These are phyloP conservation scores for Irpex rosettiformis DNA, from an alignment of 1,284 basidiomycete species.

Conservation along the genomic window DNA sequence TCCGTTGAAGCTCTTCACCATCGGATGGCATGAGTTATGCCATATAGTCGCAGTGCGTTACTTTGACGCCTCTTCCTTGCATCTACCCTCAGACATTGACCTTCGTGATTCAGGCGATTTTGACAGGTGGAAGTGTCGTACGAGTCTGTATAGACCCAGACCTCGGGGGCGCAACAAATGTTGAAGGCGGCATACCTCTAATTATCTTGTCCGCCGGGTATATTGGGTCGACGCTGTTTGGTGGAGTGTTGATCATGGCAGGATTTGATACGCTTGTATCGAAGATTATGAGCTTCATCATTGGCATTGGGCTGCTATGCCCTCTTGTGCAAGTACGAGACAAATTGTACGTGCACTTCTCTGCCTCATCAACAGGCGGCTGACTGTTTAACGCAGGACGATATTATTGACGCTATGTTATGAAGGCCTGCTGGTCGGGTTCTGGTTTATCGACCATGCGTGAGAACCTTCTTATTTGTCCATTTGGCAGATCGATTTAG, in stretches of 20 bases:
- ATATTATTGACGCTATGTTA: constrained; percentile 72
- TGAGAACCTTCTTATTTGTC: constrained; percentile 33
- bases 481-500: not conserved
- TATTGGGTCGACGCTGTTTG: constrained; percentile 73
- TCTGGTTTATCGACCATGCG: constrained; percentile 85
- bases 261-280: constrained; percentile 78
- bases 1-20: constrained; percentile 79
- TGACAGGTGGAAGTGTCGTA: constrained; percentile 72
- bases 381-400: constrained; percentile 45
- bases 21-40: constrained; percentile 83
- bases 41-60: constrained; percentile 67
- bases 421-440: constrained; percentile 74
- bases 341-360: constrained; percentile 58
- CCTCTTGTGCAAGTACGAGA: constrained; percentile 78
- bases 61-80: constrained; percentile 3
- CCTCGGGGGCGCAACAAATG: constrained; percentile 73
- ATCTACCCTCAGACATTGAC: not conserved
- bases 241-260: constrained; percentile 73
- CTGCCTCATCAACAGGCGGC: not conserved
- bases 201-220: constrained; percentile 75
- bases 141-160: constrained; percentile 81
- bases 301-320: constrained; percentile 69
- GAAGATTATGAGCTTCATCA: constrained; percentile 78
- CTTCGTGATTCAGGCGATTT: constrained; percentile 55
- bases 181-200: constrained; percentile 68